A percentile compares a stretch with the other conserved stretches of the same genome.
phyloP scores from a whole-genome alignment of 352 stramenopile species.

The Blastocystis hominis region DNA sequence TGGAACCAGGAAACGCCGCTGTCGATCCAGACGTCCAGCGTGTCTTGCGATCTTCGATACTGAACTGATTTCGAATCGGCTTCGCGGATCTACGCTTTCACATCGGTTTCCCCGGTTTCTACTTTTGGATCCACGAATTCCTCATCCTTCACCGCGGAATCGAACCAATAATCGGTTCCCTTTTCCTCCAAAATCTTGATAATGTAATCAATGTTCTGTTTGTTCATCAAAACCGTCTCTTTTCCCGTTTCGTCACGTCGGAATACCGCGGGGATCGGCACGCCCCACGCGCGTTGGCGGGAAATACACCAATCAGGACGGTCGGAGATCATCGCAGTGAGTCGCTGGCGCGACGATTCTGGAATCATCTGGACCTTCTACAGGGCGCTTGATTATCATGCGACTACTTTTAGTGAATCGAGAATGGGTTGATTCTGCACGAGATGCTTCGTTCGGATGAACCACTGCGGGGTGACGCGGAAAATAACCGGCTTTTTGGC shows the following conservation, averaged over 20 bases:
- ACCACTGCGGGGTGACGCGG: conserved; percentile 93
- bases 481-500: conserved; percentile 96
- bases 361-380: conserved; percentile 80
- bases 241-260: conserved; percentile 69
- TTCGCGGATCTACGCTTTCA: no score
- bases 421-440: conserved; percentile 5
- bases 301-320: conserved; percentile 96
- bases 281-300: conserved; percentile 87
- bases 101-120: no score
- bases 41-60: conserved; percentile 74
- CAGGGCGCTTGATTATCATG: no score
- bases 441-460: conserved; percentile 70
- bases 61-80: not conserved
- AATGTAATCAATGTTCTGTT: not conserved
- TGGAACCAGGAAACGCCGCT: conserved; percentile 77
- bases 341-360: conserved; percentile 69
- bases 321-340: conserved; percentile 74
- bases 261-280: conserved; percentile 96
- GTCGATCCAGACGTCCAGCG: conserved; percentile 98
- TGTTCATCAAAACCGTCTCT: not conserved
- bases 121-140: conserved; percentile 30
- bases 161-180: conserved; percentile 58
- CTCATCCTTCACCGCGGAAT: not conserved
- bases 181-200: not conserved
- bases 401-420: no score